A percentile compares a stretch with the other conserved stretches of the same genome.
phyloP scores from a whole-genome alignment of 2,329 filamentous ascomycete species.

The Pseudopithomyces chartarum region DNA sequence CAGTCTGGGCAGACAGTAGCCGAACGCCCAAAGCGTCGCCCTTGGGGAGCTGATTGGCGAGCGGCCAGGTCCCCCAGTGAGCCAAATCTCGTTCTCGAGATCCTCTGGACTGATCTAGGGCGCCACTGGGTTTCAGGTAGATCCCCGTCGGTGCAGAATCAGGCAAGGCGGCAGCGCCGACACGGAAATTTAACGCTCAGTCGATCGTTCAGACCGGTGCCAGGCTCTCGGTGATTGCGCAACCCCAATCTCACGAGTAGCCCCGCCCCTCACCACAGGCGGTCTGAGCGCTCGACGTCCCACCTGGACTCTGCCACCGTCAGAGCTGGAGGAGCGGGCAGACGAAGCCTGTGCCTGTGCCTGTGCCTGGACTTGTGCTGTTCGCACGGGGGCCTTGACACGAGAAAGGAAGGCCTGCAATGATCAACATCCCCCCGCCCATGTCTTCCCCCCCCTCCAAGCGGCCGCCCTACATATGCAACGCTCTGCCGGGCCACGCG shows the following conservation, averaged over 20 bases:
- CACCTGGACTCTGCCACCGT: background rate
- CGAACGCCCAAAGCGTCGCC: background rate
- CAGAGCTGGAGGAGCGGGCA: background rate
- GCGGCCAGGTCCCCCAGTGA: constrained; percentile 23
- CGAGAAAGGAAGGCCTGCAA: constrained; percentile 22
- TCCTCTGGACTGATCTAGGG: constrained; percentile 37
- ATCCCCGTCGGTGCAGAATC: constrained; percentile 30
- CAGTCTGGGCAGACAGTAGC: constrained; percentile 4
- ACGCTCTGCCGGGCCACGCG: constrained; percentile 24
- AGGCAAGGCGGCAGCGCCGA: constrained; percentile 36
- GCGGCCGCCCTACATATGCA: constrained; percentile 23
- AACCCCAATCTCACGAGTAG: constrained; percentile 32
- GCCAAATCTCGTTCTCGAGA: constrained; percentile 35
- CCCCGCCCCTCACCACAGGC: constrained; percentile 26
- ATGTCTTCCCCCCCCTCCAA: too few relatives aligned
- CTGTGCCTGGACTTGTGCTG: too few relatives aligned
- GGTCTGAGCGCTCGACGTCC: constrained; percentile 8
- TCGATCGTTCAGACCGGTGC: constrained; percentile 39
- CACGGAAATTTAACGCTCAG: constrained; percentile 42
- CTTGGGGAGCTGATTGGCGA: constrained; percentile 25
- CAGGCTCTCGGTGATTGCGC: constrained; percentile 48
- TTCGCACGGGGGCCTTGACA: constrained; percentile 9
- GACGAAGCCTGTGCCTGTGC: background rate
- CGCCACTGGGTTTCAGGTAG: constrained; percentile 35
- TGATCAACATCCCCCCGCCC: constrained; percentile 24